Base-by-base conservation (phyloP, 441 rosid genomes). In the Corymbia citriodora region DNA sequence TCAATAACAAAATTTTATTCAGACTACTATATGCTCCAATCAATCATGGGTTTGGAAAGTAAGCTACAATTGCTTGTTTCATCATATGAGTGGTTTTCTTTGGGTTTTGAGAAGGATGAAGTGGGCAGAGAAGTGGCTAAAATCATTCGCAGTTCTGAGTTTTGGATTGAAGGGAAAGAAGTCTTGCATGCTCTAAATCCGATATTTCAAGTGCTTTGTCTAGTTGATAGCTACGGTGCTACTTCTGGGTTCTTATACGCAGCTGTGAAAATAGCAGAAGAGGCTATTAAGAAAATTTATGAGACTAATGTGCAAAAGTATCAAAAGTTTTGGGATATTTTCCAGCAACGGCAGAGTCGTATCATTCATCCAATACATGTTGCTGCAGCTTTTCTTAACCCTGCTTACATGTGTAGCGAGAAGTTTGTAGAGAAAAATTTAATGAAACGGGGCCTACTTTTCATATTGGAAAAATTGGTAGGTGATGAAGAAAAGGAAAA, bases 321-420 rank as follows among this genome's bases (percentile, higher is more conserved):
- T 54, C 9, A 2, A 19, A 7, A 4, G 2, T 55, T 55, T 7
- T 1, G 0, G 4, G 3, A 6, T 6, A 7, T 18, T 1, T 7
- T 54, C 21, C 0, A 18, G 23, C 1, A 0, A 0, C 3, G 57
- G 57, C 23, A 0, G 57, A 3, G 0, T 7, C 0, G 8, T 55
- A 18, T 55, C 1, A 7, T 0, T 55, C 57, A 7, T 55, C 87
- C 87, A 9, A 12, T 57, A 14, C 31, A 89, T 82, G 45, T 74
- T 36, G 90, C 88, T 59, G 90, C 90, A 2, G 90, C 90, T 55
- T 29, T 27, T 63, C 70, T 63, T 6, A 29, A 63, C 70, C 70
- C 70, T 29, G 9, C 16, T 29, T 27, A 82, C 87, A 55, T 54
- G 88, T 55, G 33, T 21, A 11, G 45, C 17, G 10, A 70, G n/a